Conservation (phyloP, 305 asterid genomes). For the Solanum hybrid region DNA sequence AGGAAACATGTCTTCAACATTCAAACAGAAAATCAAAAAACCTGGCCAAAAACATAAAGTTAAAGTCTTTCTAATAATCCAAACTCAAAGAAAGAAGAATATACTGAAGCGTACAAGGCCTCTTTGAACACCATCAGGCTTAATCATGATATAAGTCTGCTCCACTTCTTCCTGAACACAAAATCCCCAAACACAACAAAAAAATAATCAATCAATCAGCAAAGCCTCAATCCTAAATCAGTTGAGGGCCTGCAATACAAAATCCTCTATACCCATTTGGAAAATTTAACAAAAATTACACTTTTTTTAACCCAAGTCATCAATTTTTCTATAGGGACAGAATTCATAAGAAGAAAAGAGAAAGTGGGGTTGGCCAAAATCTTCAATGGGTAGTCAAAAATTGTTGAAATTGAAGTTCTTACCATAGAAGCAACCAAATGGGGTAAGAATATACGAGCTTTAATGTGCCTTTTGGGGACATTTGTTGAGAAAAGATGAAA, state of each 20-base stretch:
- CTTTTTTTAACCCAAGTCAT: not conserved
- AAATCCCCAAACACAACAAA: not conserved
- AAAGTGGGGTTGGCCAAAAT: not conserved
- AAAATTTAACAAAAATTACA: not conserved
- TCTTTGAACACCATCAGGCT: constrained; percentile 93
- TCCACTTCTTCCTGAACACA: constrained; percentile 46
- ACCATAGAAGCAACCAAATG: constrained; percentile 80
- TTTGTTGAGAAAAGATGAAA: constrained; percentile 35
- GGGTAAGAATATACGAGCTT: constrained; percentile 46
- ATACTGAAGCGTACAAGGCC: constrained; percentile 54
- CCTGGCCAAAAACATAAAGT: not conserved
- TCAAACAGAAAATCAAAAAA: not conserved
- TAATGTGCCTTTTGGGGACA: constrained; percentile 25
- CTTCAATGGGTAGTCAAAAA: not conserved
- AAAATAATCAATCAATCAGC: not conserved
- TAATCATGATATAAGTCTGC: constrained; percentile 76
- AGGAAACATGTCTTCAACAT: not conserved
- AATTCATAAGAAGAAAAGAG: not conserved
- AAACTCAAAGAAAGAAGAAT: not conserved
- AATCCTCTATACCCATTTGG: not conserved
- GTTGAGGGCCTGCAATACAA: not conserved
- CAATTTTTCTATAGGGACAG: not conserved
- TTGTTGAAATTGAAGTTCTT: not conserved
- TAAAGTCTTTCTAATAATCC: not conserved
- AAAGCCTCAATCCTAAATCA: not conserved